Percentiles rank a stretch among this genome's conserved stretches.
These are phyloP conservation scores for Cordyceps cateniannulata DNA, from an alignment of 2,329 filamentous ascomycete genomes.

Conservation along the genomic window DNA sequence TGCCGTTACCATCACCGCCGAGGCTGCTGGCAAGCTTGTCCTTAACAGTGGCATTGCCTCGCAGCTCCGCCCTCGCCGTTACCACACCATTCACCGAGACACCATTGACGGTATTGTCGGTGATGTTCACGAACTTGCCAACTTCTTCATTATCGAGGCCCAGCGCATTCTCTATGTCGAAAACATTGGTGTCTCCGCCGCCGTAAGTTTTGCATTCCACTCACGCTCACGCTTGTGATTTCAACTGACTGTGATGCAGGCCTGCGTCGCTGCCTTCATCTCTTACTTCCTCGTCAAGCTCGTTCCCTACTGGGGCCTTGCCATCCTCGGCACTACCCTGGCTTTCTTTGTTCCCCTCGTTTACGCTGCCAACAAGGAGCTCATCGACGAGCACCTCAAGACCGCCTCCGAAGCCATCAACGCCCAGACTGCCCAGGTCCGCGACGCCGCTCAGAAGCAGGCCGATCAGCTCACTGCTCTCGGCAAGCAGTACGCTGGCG, in stretches of 20 bases:
- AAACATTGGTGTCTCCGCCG: slow-evolving; percentile 54
- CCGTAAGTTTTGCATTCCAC: slow-evolving; percentile 39
- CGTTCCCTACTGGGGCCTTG: slow-evolving; percentile 63
- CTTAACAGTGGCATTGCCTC: slow-evolving; percentile 57
- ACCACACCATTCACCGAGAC: slow-evolving; percentile 59
- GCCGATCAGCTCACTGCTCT: slow-evolving; percentile 55
- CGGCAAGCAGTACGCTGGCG: slow-evolving; percentile 61
- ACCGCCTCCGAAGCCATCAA: slow-evolving; percentile 51
- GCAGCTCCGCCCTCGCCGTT: slow-evolving; percentile 60
- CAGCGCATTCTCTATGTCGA: slow-evolving; percentile 64
- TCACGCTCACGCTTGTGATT: background rate
- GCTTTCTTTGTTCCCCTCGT: slow-evolving; percentile 57
- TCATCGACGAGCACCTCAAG: slow-evolving; percentile 59
- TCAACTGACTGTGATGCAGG: slow-evolving; percentile 32
- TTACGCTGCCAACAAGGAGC: slow-evolving; percentile 62
- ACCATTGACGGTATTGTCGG: slow-evolving; percentile 55
- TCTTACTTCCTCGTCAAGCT: slow-evolving; percentile 65
- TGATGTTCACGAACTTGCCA: slow-evolving; percentile 61
- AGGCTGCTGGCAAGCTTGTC: slow-evolving; percentile 54
- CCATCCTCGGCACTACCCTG: slow-evolving; percentile 52
- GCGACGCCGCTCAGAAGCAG: slow-evolving; percentile 56
- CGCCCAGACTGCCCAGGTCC: slow-evolving; percentile 57
- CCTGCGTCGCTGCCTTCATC: slow-evolving; percentile 53
- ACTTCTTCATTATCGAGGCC: slow-evolving; percentile 65
- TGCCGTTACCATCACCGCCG: slow-evolving; percentile 53